Conservation (phyloP, 306 rosid genomes). For the Prosopis cineraria region DNA sequence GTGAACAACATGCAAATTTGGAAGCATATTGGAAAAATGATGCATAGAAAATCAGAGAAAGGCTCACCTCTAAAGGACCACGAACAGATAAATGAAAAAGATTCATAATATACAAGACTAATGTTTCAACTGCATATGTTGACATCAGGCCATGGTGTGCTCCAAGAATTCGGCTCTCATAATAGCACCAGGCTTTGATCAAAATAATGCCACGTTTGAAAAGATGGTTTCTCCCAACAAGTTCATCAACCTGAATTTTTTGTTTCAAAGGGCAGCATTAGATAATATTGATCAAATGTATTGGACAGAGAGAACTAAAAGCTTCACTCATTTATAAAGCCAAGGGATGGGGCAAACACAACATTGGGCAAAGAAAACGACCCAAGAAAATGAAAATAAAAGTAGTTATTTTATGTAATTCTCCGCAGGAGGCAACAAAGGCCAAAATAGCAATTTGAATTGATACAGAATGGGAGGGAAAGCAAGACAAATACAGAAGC, state of each 20-base stretch:
- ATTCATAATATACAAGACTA: constrained; percentile 64
- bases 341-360: not conserved
- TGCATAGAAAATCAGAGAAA: constrained; percentile 27
- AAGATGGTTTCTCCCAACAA: constrained; percentile 63
- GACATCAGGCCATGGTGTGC: constrained; percentile 66
- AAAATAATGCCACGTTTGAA: constrained; percentile 66
- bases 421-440: constrained; percentile 1
- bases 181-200: constrained; percentile 79
- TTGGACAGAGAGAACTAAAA: not conserved
- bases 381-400: constrained; percentile 21
- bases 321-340: not conserved
- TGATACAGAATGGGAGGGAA: constrained; percentile 13
- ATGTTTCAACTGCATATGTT: constrained; percentile 66
- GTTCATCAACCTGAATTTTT: constrained; percentile 52
- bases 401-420: constrained; percentile 11
- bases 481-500: constrained; percentile 10
- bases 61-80: constrained; percentile 74
- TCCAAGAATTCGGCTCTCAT: constrained; percentile 78
- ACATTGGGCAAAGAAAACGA: constrained; percentile 10
- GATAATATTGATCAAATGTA: constrained; percentile 15
- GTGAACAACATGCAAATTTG: constrained; percentile 28
- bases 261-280: constrained; percentile 14
- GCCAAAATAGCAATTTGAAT: not conserved
- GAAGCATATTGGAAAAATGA: constrained; percentile 11
- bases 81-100: constrained; percentile 54